phyloP scores from a whole-genome alignment of 2,329 filamentous ascomycete species.

The Fusarium sp. region DNA sequence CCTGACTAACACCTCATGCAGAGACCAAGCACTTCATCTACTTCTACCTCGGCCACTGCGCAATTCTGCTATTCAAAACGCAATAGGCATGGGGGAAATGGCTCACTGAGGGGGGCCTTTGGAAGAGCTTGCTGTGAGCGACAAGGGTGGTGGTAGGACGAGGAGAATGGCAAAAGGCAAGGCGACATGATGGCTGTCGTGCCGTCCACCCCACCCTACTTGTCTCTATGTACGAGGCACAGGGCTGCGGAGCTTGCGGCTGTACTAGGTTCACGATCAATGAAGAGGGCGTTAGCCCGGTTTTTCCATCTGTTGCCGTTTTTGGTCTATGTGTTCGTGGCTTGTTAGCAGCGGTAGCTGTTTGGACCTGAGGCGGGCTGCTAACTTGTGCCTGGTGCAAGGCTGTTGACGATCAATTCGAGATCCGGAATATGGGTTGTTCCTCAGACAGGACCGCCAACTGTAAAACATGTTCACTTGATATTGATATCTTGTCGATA shows the following conservation, averaged over 20 bases:
- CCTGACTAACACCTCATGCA: constrained; percentile 54
- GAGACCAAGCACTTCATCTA: constrained; percentile 99
- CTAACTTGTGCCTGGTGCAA: constrained; percentile 22
- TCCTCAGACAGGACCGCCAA: constrained; percentile 22
- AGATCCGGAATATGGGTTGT: constrained; percentile 10
- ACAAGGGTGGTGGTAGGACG: constrained; percentile 33
- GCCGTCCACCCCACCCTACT: constrained; percentile 33
- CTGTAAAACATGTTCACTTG: constrained; percentile 9
- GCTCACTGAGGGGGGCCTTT: constrained; percentile 45
- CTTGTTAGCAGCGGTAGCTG: constrained; percentile 17
- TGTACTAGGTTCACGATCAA: constrained; percentile 41
- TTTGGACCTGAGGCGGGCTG: constrained; percentile 16
- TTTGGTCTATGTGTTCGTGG: constrained; percentile 18
- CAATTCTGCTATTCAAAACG: constrained; percentile 98
- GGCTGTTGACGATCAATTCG: constrained; percentile 16
- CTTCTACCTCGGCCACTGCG: constrained; percentile 98
- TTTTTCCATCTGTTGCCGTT: constrained; percentile 35
- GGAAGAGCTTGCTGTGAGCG: constrained; percentile 47
- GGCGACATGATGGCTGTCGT: constrained; percentile 33
- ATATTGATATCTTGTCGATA: neutral
- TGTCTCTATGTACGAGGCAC: constrained; percentile 35
- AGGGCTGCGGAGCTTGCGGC: constrained; percentile 22
- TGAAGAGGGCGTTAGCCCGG: constrained; percentile 41
- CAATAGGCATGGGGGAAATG: constrained; percentile 69
- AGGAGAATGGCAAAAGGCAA: constrained; percentile 22